Conservation (phyloP, 306 rosid genomes). For the Cucurbita pepo region DNA sequence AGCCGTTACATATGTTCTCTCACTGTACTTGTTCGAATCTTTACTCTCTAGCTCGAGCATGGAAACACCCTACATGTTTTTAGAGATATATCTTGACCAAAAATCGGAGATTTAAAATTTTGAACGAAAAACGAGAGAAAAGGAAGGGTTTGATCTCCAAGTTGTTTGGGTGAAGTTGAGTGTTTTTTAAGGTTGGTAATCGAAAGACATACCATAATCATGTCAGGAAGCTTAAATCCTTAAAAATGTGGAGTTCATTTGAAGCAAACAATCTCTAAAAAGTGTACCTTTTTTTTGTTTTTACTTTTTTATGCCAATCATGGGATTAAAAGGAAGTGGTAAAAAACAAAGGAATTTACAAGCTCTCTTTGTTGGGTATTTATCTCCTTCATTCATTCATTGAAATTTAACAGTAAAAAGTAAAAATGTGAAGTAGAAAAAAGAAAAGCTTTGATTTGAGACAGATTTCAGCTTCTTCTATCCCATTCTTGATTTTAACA, state of each 20-base stretch:
- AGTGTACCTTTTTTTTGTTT: background rate
- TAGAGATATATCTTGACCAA: no score
- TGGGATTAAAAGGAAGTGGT: background rate
- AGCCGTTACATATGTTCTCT: no score
- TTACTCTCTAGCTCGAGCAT: no score
- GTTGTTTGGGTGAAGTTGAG: background rate
- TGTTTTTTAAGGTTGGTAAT: background rate
- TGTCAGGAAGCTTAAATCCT: background rate
- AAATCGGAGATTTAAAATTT: no score
- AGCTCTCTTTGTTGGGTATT: background rate
- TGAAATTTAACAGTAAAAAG: background rate
- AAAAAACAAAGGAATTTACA: background rate
- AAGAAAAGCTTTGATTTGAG: background rate
- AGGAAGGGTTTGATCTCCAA: background rate
- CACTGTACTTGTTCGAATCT: no score
- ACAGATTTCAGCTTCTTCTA: conserved; percentile 2
- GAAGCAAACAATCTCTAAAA: background rate
- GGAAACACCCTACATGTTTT: no score
- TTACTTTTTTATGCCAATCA: background rate
- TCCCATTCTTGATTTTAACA: background rate
- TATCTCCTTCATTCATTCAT: background rate
- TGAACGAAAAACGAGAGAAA: background rate
- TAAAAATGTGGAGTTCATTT: background rate
- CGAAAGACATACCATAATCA: background rate
- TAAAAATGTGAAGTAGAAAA: background rate